Evolutionary conservation across 2,329 filamentous ascomycete genomes (phyloP).

Genomic region (Curvularia lunata): DNA sequence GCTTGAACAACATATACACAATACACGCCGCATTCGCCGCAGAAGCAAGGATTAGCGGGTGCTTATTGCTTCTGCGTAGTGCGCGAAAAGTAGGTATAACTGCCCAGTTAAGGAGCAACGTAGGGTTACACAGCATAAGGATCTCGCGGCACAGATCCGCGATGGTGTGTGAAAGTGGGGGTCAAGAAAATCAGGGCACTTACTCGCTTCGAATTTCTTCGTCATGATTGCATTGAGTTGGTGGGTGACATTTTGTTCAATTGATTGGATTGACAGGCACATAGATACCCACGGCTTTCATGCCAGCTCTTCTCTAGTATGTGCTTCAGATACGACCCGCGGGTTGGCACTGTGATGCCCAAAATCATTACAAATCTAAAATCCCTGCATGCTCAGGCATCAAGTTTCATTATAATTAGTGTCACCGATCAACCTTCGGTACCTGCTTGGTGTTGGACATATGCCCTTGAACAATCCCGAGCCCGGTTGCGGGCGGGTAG

Average conservation of each 20-base stretch:
- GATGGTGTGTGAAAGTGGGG: neutral
- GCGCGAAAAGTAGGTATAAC: neutral
- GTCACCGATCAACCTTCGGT: conserved; percentile 8
- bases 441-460: conserved; percentile 6
- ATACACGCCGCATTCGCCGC: neutral
- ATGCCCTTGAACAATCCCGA: neutral
- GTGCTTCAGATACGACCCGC: neutral
- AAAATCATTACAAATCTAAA: neutral
- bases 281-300: neutral
- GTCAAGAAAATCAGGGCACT: neutral
- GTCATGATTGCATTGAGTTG: neutral
- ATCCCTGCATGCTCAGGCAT: neutral
- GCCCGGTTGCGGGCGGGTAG: neutral
- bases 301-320: neutral
- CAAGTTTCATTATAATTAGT: neutral
- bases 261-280: neutral
- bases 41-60: neutral
- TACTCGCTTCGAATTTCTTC: neutral
- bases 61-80: neutral
- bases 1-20: neutral
- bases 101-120: conserved; percentile 4
- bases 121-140: neutral
- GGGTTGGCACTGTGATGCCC: neutral
- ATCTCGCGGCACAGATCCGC: neutral
- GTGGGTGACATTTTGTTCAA: neutral